A percentile compares a stretch with the other conserved stretches of the same genome.
Evolutionary conservation across 768 basidiomycete genomes (phyloP).

Genomic region (Gymnopilus dilepis): DNA sequence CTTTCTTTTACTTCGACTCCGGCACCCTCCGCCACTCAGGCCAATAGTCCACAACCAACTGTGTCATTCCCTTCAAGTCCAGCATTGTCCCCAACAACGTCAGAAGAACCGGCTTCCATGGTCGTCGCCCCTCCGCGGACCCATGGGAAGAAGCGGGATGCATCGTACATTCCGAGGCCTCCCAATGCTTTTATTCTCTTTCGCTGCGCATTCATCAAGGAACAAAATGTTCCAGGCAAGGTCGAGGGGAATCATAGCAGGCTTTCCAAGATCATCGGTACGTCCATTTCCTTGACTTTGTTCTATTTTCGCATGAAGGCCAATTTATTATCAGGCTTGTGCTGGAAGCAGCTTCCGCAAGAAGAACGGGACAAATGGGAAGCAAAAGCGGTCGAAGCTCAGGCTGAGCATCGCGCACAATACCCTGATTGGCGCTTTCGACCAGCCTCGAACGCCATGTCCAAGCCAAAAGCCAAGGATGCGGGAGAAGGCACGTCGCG

Average conservation of each 20-base stretch:
- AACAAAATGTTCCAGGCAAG: constrained; percentile 73
- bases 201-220: constrained; percentile 77
- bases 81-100: constrained; percentile 28
- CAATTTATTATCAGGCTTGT: constrained; percentile 55
- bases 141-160: constrained; percentile 69
- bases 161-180: constrained; percentile 80
- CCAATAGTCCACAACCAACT: constrained; percentile 27
- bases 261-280: constrained; percentile 83
- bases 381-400: constrained; percentile 70
- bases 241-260: constrained; percentile 84
- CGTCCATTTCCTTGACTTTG: constrained; percentile 26
- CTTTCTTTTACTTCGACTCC: constrained; percentile 48
- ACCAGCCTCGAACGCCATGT: constrained; percentile 56
- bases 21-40: constrained; percentile 29
- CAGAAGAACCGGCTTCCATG: constrained; percentile 25
- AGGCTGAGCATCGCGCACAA: constrained; percentile 71
- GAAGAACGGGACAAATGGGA: constrained; percentile 80
- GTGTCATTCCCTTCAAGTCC: constrained; percentile 26
- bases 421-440: constrained; percentile 88
- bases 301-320: constrained; percentile 1
- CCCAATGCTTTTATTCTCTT: constrained; percentile 90
- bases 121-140: constrained; percentile 44
- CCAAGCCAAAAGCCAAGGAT: constrained; percentile 44
- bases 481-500: constrained; percentile 28
- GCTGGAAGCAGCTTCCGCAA: constrained; percentile 73